Evolutionary conservation across 1,139 yeast genomes (phyloP), one percentile per base, ranked within the genome.

Genomic region (Arxiozyma bovina): DNA sequence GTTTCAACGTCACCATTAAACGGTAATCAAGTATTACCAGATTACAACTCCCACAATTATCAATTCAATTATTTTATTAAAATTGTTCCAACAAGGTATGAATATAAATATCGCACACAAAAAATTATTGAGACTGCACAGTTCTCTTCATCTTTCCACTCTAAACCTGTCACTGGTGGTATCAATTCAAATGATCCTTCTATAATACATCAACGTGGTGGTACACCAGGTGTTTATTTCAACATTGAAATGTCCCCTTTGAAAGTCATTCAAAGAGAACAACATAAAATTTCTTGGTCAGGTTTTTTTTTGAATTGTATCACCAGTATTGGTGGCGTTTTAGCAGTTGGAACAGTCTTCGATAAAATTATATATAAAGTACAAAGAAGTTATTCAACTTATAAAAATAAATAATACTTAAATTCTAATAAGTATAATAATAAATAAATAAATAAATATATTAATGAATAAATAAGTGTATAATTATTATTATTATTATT

Each of bases 301-400:
- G 88, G 93, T 4, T 90, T 93, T 65, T 69, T 91, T 43, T 77
- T 93, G 60, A 93, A 95, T 46, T 89, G 89, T 52, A 80, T 93
- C 61, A 86, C 96, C 57, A 88, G 95, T n/a, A 78, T 93, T 52
- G 98, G 98, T n/a, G 98, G 98, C 45, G 93, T 93, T 17, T 76
- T 93, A 58, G 93, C 96, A 55, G 90, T 93, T 21, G 98, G 96
- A 9, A 85, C 97, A 0, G 80, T 91, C 48, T 71, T 90, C 53
- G 99, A 93, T 70, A 79, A 91, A 60, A 84, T 95, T 4, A 87
- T 89, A 7, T 91, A 89, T 81, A 95, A 89, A 40, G 96, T 96
- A 1, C 93, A 89, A 68, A 82, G 82, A 68, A 90, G 86, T 12
- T 72, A 91, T 43, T 79, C 50, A 20, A 30, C 46, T 9, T 49